phyloP scores from a whole-genome alignment of 257 asterid species.

The Osmanthus fragrans region DNA sequence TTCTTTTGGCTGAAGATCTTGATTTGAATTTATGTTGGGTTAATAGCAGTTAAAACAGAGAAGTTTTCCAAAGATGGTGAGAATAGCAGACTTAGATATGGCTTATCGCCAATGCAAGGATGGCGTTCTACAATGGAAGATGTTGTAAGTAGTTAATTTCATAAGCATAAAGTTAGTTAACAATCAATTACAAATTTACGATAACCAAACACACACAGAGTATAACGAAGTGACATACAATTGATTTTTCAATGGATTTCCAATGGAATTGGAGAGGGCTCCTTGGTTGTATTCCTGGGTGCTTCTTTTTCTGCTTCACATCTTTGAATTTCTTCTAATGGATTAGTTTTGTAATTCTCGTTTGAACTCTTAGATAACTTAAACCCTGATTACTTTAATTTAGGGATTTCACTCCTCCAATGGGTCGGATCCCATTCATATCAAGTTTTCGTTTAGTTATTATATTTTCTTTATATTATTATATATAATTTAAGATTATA shows the following conservation, averaged over 20 bases:
- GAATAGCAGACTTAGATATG: constrained; percentile 66
- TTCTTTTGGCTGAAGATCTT: constrained; percentile 11
- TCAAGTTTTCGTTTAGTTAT: too few relatives aligned
- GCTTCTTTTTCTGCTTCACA: constrained; percentile 33
- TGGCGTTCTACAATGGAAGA: constrained; percentile 99
- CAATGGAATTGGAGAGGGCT: constrained; percentile 10
- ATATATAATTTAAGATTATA: too few relatives aligned
- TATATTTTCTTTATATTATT: too few relatives aligned
- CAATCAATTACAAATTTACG: not conserved
- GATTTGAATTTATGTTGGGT: constrained; percentile 9
- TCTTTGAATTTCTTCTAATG: not conserved
- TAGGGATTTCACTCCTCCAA: too few relatives aligned
- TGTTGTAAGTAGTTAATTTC: constrained; percentile 71
- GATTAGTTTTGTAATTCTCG: too few relatives aligned
- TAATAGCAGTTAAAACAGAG: constrained; percentile 67
- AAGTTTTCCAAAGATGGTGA: constrained; percentile 85
- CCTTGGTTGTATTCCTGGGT: constrained; percentile 24
- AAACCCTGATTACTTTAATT: too few relatives aligned
- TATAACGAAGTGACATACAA: constrained; percentile 10
- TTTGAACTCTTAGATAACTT: too few relatives aligned
- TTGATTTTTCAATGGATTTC: constrained; percentile 20
- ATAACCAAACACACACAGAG: not conserved
- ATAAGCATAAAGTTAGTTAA: constrained; percentile 18
- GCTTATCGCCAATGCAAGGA: constrained; percentile 94
- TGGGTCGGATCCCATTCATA: too few relatives aligned